phyloP scores from a whole-genome alignment of 2,329 filamentous ascomycete genomes.

The Thelonectria discophora region DNA sequence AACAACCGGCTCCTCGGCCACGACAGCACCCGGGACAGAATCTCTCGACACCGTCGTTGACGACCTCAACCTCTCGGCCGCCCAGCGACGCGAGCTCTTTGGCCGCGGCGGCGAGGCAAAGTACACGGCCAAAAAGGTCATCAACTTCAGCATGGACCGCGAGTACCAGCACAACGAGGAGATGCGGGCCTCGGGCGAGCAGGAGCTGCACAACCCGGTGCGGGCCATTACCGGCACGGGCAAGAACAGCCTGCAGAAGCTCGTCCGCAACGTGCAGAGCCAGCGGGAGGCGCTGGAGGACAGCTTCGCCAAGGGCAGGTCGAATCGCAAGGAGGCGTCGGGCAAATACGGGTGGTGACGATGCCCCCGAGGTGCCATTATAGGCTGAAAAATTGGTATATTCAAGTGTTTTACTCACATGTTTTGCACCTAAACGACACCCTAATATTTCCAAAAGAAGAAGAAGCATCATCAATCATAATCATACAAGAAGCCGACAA shows the following conservation, averaged over 20 bases:
- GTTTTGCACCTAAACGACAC: conserved; percentile 17
- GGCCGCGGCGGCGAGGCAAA: conserved; percentile 66
- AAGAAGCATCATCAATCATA: conserved; percentile 12
- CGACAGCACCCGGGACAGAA: conserved; percentile 49
- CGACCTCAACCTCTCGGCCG: conserved; percentile 80
- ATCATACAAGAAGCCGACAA: conserved; percentile 14
- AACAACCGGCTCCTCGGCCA: conserved; percentile 46
- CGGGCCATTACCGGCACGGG: conserved; percentile 77
- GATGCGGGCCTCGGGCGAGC: conserved; percentile 74
- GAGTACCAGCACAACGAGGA: conserved; percentile 89
- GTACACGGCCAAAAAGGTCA: conserved; percentile 63
- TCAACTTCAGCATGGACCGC: conserved; percentile 87
- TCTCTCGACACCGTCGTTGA: conserved; percentile 76
- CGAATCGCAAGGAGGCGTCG: conserved; percentile 83
- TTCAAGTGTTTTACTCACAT: conserved; percentile 9
- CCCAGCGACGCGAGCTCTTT: conserved; percentile 84
- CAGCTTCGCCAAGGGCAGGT: conserved; percentile 83
- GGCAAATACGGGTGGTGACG: conserved; percentile 81
- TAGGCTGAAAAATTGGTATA: conserved; percentile 20
- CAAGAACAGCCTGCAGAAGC: conserved; percentile 88
- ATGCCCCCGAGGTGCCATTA: conserved; percentile 37
- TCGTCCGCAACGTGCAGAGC: conserved; percentile 82
- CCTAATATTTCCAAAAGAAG: conserved; percentile 6
- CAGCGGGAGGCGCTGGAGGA: conserved; percentile 92
- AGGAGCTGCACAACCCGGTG: conserved; percentile 81